Evolutionary conservation across 1,284 basidiomycete species (phyloP).

Genomic region (Boletellus deceptivus): DNA sequence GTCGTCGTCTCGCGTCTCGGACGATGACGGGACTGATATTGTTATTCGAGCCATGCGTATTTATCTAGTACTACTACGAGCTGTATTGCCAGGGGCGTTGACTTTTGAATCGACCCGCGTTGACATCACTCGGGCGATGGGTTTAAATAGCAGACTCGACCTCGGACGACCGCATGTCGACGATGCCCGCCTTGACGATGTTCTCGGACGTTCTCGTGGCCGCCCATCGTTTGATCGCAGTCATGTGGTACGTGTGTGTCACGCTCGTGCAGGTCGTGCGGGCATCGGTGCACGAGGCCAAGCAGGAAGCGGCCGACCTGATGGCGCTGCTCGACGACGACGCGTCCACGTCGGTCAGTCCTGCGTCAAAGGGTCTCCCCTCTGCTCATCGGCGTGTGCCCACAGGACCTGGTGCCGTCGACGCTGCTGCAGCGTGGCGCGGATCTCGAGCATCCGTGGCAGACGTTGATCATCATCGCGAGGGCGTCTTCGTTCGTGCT

Average conservation of each 20-base stretch:
- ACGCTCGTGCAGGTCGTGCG: constrained; percentile 13
- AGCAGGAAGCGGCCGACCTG: constrained; percentile 17
- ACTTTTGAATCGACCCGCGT: too few relatives aligned
- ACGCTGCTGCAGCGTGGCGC: neutral
- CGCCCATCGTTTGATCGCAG: constrained; percentile 3
- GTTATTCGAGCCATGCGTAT: too few relatives aligned
- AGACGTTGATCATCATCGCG: constrained; percentile 24
- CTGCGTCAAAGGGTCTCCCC: neutral
- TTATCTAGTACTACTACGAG: too few relatives aligned
- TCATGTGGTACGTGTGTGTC: constrained; percentile 15
- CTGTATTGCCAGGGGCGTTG: too few relatives aligned
- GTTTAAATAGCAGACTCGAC: neutral
- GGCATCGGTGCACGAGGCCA: constrained; percentile 14
- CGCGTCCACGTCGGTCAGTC: constrained; percentile 14
- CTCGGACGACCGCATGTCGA: neutral
- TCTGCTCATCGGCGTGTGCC: too few relatives aligned
- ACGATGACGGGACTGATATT: too few relatives aligned
- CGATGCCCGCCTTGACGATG: constrained; percentile 8
- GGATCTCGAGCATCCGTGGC: constrained; percentile 1
- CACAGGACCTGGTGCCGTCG: constrained; percentile 7
- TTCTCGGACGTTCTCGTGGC: constrained; percentile 4
- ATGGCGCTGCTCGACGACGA: constrained; percentile 15
- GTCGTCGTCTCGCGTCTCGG: too few relatives aligned
- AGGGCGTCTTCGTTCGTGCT: constrained; percentile 21
- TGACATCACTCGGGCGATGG: too few relatives aligned